phyloP scores from a whole-genome alignment of 129 eudicot species.

The Artemisia annua region DNA sequence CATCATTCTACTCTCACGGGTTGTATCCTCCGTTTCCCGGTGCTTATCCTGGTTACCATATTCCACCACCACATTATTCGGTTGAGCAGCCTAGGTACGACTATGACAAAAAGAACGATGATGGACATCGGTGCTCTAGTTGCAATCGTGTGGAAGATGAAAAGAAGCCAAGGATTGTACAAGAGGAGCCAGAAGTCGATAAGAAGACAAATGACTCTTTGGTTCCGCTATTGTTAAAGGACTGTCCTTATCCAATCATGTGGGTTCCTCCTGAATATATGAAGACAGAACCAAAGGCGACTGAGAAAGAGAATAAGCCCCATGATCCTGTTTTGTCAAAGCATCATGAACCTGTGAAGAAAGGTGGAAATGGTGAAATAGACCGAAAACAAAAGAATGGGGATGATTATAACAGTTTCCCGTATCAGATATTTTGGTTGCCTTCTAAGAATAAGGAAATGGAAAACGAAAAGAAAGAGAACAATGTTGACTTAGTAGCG shows the following conservation, averaged over 20 bases:
- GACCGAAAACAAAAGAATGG: constrained; percentile 21
- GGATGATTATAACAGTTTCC: constrained; percentile 20
- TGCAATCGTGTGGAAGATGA: constrained; percentile 49
- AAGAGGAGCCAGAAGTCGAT: constrained; percentile 32
- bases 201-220: constrained; percentile 19
- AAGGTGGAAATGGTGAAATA: constrained; percentile 29
- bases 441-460: constrained; percentile 44
- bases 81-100: constrained; percentile 49
- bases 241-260: constrained; percentile 50
- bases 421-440: constrained; percentile 55
- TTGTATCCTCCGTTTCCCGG: constrained; percentile 41
- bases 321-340: constrained; percentile 28
- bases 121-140: constrained; percentile 55
- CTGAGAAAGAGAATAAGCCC: constrained; percentile 13
- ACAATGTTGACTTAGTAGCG: constrained; percentile 11
- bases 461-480: constrained; percentile 24
- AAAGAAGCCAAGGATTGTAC: constrained; percentile 37
- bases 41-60: constrained; percentile 26
- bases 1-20: constrained; percentile 31
- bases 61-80: constrained; percentile 51
- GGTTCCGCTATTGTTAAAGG: constrained; percentile 43
- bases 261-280: constrained; percentile 52
- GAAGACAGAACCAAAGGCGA: constrained; percentile 10
- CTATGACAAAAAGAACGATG: constrained; percentile 37
- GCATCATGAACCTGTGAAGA: constrained; percentile 21